Evolutionary conservation across 2,329 filamentous ascomycete genomes (phyloP).

Genomic region (Calonectria montana): DNA sequence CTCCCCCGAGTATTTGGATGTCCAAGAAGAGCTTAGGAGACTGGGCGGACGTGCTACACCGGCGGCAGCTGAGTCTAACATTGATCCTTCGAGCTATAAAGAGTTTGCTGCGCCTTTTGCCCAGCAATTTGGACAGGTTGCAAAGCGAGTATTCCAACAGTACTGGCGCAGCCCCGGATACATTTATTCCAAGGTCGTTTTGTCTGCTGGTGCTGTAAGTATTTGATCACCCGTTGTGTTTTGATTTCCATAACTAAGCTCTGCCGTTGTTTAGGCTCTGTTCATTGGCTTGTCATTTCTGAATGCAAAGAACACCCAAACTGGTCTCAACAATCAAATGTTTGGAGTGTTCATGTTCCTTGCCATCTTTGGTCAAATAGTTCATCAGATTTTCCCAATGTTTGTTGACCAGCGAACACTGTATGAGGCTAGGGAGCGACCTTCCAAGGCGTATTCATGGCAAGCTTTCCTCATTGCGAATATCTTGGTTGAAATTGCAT

Average conservation of each 20-base stretch:
- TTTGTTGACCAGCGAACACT: conserved; percentile 76
- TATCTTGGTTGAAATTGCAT: conserved; percentile 71
- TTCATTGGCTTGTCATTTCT: conserved; percentile 79
- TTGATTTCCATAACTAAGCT: neutral
- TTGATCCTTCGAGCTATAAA: conserved; percentile 45
- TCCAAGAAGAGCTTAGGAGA: neutral
- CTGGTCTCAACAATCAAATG: conserved; percentile 77
- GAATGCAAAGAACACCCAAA: conserved; percentile 67
- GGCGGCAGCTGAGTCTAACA: neutral
- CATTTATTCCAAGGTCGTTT: conserved; percentile 75
- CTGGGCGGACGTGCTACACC: neutral
- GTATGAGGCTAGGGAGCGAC: conserved; percentile 77
- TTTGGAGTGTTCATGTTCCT: conserved; percentile 79
- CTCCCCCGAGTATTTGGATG: neutral
- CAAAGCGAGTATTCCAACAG: conserved; percentile 76
- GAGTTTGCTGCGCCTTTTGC: conserved; percentile 78
- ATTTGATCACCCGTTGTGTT: neutral
- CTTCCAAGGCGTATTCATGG: conserved; percentile 76
- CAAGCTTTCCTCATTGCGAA: conserved; percentile 74
- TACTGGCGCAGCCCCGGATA: conserved; percentile 83
- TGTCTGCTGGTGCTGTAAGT: conserved; percentile 59
- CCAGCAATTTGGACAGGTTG: conserved; percentile 69
- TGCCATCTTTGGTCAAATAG: conserved; percentile 75
- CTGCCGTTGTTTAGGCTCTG: conserved; percentile 47
- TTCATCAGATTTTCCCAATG: conserved; percentile 76